Base-by-base conservation (phyloP, 2,329 filamentous ascomycete genomes). In the Keithomyces neogunnii region DNA sequence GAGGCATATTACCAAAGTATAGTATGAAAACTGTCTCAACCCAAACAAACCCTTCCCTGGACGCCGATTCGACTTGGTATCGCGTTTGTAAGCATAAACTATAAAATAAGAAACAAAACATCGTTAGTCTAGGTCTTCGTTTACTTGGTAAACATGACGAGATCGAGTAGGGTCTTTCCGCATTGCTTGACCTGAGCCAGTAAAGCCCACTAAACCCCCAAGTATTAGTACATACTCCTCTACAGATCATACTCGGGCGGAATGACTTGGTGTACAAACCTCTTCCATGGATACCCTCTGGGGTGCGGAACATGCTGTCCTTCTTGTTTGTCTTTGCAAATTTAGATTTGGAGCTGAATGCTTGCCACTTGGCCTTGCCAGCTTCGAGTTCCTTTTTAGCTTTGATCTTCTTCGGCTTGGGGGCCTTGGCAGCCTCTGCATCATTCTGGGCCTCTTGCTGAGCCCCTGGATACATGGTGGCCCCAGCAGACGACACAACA, bases 291-390 rank as follows among this genome's bases (percentile, higher is more conserved):
- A 93, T 80, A 55, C 89, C 85, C 33, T 95, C 90, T 0, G 90
- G 89, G 3, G 91, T 96, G 45, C 91, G 84, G 67, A 96, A 96
- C 91, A 96, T 96, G 76, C 89, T 95, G 47, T 96, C 89, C 71
- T 96, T 96, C 73, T 92, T 92, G 42, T 72, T 70, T 4, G 71
- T 58, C 66, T 85, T 86, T 57, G 75, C 81, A 57, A 82, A 74
- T 64, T 89, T 91, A 45, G 77, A 80, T 67, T 95, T 96, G 63
- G 78, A 76, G 57, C 84, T 87, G 68, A 96, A 99, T 57, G 95
- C 88, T 66, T 96, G 87, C 93, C 93, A 99, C 66, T 93, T 96
- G 63, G 73, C 88, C 75, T 96, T 95, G 63, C 87, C 86, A 56
- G 84, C 88, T 72, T 97, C 92, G 29, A 97, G 78, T 65, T 95